Percentiles rank a stretch among this genome's conserved stretches.
Conservation (phyloP, 345 rosid genomes). For the Corymbia maculata region DNA sequence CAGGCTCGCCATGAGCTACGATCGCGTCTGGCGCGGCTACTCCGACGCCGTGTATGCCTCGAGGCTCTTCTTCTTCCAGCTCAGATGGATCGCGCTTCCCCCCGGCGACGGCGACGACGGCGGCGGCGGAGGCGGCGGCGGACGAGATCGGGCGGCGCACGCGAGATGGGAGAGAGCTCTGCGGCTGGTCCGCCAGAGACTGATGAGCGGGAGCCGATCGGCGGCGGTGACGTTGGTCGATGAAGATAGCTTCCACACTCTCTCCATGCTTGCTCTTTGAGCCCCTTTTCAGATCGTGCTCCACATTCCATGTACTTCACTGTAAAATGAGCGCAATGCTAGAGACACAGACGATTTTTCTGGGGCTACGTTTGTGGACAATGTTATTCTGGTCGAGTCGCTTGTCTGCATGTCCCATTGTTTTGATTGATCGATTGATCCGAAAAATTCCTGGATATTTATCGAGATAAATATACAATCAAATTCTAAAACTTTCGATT, state of each 20-base stretch:
- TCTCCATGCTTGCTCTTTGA: conserved; percentile 16
- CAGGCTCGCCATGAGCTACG: conserved; percentile 4
- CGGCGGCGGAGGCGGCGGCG: background rate
- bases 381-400: background rate
- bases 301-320: background rate
- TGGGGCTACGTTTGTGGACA: background rate
- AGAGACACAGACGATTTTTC: background rate
- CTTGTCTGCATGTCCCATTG: background rate
- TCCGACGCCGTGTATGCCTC: background rate
- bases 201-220: background rate
- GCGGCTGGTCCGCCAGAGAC: conserved; percentile 7
- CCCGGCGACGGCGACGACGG: background rate
- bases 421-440: rapidly evolving
- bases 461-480: rapidly evolving
- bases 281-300: background rate
- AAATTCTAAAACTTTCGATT: rapidly evolving
- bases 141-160: background rate
- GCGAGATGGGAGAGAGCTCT: conserved; percentile 17
- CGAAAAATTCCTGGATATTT: background rate
- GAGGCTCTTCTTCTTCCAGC: conserved; percentile 4
- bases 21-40: background rate
- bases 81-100: conserved; percentile 2
- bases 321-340: background rate
- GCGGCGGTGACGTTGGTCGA: background rate
- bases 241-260: conserved; percentile 9